These are phyloP conservation scores for Acephala macrosclerotiorum DNA, from an alignment of 2,329 filamentous ascomycete genomes.

Conservation along the genomic window DNA sequence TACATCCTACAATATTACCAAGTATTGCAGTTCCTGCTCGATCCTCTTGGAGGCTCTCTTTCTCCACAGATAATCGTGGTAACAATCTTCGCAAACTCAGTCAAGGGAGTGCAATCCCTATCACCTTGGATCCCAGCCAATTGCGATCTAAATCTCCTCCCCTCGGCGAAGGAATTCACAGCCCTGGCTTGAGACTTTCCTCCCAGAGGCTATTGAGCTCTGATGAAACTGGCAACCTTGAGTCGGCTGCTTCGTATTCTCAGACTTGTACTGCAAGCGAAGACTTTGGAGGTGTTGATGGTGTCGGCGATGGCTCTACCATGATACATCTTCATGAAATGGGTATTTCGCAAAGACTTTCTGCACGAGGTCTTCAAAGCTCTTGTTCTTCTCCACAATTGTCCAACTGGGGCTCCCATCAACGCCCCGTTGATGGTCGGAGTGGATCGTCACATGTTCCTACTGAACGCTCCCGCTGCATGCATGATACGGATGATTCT, in stretches of 20 bases:
- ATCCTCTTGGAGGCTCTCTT: conserved; percentile 44
- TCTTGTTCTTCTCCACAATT: conserved; percentile 37
- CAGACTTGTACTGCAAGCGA: conserved; percentile 20
- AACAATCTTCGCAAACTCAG: conserved; percentile 40
- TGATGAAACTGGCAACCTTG: conserved; percentile 22
- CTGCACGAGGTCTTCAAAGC: conserved; percentile 32
- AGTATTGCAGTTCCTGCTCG: conserved; percentile 35
- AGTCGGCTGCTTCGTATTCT: conserved; percentile 17
- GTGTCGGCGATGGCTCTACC: conserved; percentile 25
- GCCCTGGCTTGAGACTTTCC: conserved; percentile 34
- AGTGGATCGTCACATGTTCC: conserved; percentile 12
- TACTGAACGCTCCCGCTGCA: conserved; percentile 25
- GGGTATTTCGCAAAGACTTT: conserved; percentile 39
- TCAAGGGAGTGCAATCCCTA: conserved; percentile 28
- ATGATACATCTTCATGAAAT: conserved; percentile 41
- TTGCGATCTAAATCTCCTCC: conserved; percentile 18
- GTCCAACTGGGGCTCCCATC: conserved; percentile 34
- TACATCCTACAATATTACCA: conserved; percentile 37
- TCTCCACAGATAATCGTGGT: conserved; percentile 36
- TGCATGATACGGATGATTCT: conserved; percentile 35
- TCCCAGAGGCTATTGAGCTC: conserved; percentile 27
- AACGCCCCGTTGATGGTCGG: conserved; percentile 30
- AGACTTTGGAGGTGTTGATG: conserved; percentile 42
- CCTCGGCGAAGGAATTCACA: conserved; percentile 34
- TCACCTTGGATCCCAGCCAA: conserved; percentile 18